Base-by-base conservation (phyloP, 169 alveolate genomes). In the Plasmodium inui region DNA sequence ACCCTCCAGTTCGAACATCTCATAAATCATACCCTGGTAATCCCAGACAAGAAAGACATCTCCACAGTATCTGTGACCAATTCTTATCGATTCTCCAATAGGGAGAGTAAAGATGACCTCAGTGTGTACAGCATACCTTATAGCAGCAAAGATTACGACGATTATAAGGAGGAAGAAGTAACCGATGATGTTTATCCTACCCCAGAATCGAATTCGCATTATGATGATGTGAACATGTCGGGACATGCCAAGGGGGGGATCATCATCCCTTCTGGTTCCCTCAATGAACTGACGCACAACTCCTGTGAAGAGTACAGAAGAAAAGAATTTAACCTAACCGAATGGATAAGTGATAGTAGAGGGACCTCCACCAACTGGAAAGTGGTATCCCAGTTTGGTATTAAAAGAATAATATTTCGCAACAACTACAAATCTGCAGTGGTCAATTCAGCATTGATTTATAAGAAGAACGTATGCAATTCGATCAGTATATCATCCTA, bases 91-190 rank as follows among this genome's bases (percentile, higher is more conserved):
- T 89, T 89, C 57, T 67, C 90, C n/a, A 81, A 80, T 17, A 89
- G 82, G 73, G 50, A 37, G 26, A 19, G n/a, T 10, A 81, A 26
- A 80, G 94, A 89, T 53, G 90, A 89, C 53, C 53, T 89, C 26
- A 81, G 94, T 50, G 91, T 89, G 4, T 89, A 89, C 72, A 72
- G 28, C 71, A 80, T 89, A 80, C 94, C 94, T 32, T 78, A 86
- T 86, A 34, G 37, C 14, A 28, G 72, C 32, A 61, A 67, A 39
- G 94, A 89, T 50, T 89, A 80, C 83, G 91, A 89, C 53, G 50
- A 28, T 4, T 12, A 26, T 7, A 17, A 17, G 12, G 90, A 80
- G 17, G 44, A 57, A 1, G 76, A 79, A 10, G 14, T n/a, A 76
- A 41, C 50, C 22, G 32, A 89, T n/a, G 76, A 80, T 41, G 89